A percentile compares a stretch with the other conserved stretches of the same genome.
Conservation (phyloP, 148 eudicot species). For the Nepenthes gracilis region DNA sequence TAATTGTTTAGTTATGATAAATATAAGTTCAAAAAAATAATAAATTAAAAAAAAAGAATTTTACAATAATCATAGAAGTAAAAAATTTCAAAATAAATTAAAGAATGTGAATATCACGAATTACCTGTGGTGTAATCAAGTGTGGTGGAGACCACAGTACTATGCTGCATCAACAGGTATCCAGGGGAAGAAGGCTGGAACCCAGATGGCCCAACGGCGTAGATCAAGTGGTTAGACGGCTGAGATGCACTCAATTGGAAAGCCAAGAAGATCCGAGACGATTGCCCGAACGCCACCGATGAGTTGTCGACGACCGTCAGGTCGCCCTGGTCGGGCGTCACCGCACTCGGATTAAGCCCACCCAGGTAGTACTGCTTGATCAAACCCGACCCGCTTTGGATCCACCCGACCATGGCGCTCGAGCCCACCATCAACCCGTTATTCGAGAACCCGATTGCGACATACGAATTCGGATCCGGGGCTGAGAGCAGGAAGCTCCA, state of each 20-base stretch:
- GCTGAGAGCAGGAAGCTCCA: slow-evolving; percentile 86
- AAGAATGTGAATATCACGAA: background rate
- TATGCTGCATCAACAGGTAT: slow-evolving; percentile 30
- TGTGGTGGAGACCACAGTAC: slow-evolving; percentile 14
- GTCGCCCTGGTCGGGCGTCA: slow-evolving; percentile 33
- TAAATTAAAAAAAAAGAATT: no score
- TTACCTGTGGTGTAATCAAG: slow-evolving; percentile 60
- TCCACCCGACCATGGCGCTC: slow-evolving; percentile 84
- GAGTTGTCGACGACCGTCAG: slow-evolving; percentile 28
- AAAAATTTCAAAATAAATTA: no score
- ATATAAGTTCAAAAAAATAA: no score
- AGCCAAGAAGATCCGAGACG: slow-evolving; percentile 34
- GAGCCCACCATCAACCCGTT: slow-evolving; percentile 60
- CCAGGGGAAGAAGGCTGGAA: slow-evolving; percentile 18
- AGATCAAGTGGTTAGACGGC: slow-evolving; percentile 31
- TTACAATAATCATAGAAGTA: no score
- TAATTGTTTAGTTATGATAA: no score
- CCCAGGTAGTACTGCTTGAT: slow-evolving; percentile 35
- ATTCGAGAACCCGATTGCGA: slow-evolving; percentile 64
- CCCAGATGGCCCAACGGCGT: slow-evolving; percentile 42
- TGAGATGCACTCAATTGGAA: slow-evolving; percentile 40
- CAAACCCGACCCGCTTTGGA: slow-evolving; percentile 16
- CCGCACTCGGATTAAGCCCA: slow-evolving; percentile 18
- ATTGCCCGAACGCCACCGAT: slow-evolving; percentile 5
- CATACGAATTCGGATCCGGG: slow-evolving; percentile 29